phyloP scores from a whole-genome alignment of 164 flowering plant species.

The Tinospora cordifolia region DNA sequence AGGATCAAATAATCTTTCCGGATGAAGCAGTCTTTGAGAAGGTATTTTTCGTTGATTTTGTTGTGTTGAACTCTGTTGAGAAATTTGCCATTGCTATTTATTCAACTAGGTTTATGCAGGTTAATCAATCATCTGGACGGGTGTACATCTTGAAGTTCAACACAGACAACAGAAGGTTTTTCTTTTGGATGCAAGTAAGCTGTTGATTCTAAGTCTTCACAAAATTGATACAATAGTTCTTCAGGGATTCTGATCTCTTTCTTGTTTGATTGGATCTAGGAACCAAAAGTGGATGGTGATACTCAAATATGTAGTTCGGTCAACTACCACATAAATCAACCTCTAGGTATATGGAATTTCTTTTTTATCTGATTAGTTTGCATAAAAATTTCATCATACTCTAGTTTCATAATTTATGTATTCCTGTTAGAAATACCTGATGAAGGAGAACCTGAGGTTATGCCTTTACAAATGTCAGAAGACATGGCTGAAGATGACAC shows the following conservation, averaged over 20 bases:
- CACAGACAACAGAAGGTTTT: constrained; percentile 76
- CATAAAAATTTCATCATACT: not conserved
- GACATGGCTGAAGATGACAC: constrained; percentile 64
- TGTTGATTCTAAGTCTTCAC: constrained; percentile 1
- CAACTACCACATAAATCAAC: constrained; percentile 62
- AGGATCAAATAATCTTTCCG: constrained; percentile 95
- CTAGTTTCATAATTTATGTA: not conserved
- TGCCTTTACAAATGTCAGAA: constrained; percentile 39
- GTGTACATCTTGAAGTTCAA: constrained; percentile 83
- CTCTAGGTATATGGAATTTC: constrained; percentile 45
- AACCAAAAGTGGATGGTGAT: constrained; percentile 68
- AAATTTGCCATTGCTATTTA: not conserved
- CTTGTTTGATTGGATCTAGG: constrained; percentile 37
- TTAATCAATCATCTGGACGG: constrained; percentile 79
- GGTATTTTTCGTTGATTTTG: constrained; percentile 34
- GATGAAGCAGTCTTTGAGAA: constrained; percentile 94
- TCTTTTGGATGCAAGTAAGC: constrained; percentile 95
- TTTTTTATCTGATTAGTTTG: not conserved
- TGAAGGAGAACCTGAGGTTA: constrained; percentile 54
- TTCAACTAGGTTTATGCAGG: constrained; percentile 28
- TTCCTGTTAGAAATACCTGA: constrained; percentile 40
- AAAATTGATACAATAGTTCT: not conserved
- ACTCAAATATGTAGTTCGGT: constrained; percentile 55
- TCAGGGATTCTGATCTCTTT: constrained; percentile 10
- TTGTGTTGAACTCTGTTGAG: not conserved